Percentiles rank a stretch among this genome's conserved stretches.
These are phyloP conservation scores for Pichia sp. DNA, from an alignment of 1,139 yeast species.

Conservation along the genomic window DNA sequence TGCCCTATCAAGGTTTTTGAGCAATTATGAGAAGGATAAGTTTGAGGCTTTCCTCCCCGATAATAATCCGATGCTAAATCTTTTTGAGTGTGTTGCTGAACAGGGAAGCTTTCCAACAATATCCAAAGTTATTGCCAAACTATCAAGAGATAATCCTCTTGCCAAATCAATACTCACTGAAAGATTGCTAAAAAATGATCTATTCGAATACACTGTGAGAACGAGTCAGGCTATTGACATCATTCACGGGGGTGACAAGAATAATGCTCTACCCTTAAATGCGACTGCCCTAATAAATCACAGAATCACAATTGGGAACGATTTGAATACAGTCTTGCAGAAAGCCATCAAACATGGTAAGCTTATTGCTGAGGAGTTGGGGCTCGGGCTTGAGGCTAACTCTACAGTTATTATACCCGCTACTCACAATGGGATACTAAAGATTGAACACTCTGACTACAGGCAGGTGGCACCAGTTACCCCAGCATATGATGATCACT, in stretches of 20 bases:
- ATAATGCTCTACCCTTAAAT: conserved; percentile 49
- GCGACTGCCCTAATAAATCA: conserved; percentile 44
- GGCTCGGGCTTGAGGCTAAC: conserved; percentile 37
- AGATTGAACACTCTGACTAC: conserved; percentile 25
- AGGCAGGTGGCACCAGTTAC: conserved; percentile 36
- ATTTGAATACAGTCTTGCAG: conserved; percentile 27
- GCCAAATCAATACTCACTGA: conserved; percentile 32
- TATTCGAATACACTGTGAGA: conserved; percentile 34
- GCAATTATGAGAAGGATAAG: conserved; percentile 42
- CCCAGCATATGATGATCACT: conserved; percentile 33
- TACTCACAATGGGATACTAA: conserved; percentile 39
- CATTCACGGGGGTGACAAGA: conserved; percentile 51
- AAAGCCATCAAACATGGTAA: conserved; percentile 26
- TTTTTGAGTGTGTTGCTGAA: conserved; percentile 42
- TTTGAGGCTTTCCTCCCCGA: conserved; percentile 37
- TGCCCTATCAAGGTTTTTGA: conserved; percentile 47
- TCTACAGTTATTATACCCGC: conserved; percentile 29
- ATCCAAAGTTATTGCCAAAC: conserved; percentile 2
- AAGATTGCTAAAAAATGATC: conserved; percentile 21
- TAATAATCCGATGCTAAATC: conserved; percentile 42
- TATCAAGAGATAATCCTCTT: conserved; percentile 16
- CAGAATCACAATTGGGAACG: conserved; percentile 35
- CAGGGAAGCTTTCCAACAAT: conserved; percentile 18
- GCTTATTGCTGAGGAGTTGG: conserved; percentile 37
- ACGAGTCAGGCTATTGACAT: conserved; percentile 59